Conservation (phyloP, 805 yeast species). For the Ogataea thermomethanolica region DNA sequence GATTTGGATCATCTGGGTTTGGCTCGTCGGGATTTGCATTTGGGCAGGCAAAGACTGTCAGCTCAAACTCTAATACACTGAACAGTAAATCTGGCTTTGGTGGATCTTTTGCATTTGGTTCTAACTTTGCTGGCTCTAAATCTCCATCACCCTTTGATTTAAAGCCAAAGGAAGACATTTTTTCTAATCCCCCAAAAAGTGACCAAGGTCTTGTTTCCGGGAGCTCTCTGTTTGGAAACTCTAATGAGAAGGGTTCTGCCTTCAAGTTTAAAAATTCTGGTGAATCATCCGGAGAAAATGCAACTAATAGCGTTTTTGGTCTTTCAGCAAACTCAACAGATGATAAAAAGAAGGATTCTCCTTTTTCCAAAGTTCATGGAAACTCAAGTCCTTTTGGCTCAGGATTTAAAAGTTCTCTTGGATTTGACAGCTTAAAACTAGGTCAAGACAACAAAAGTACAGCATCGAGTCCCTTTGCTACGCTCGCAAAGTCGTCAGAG, state of each 20-base stretch:
- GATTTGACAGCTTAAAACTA: conserved; percentile 1
- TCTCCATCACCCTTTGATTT: conserved; percentile 1
- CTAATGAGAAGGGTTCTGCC: background rate
- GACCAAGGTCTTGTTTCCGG: too few species aligned
- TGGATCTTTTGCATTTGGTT: background rate
- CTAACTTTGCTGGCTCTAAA: conserved; percentile 1
- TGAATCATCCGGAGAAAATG: background rate
- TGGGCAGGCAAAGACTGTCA: background rate
- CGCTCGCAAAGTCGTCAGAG: background rate
- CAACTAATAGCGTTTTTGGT: too few species aligned
- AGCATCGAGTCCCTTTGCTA: conserved; percentile 1
- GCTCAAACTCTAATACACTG: too few species aligned
- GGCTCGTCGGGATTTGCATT: conserved; percentile 4
- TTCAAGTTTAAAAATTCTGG: background rate
- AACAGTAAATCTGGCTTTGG: background rate
- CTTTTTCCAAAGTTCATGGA: background rate
- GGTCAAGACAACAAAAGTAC: background rate
- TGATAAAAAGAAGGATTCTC: background rate
- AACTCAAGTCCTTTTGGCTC: conserved; percentile 3
- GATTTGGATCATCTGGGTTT: conserved; percentile 2
- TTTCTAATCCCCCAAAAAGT: background rate
- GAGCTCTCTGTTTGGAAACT: background rate
- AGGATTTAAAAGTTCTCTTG: conserved; percentile 6
- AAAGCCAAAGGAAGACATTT: conserved; percentile 2
- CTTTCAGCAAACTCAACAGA: background rate